Base-by-base conservation (phyloP, 1,139 yeast species). In the Pichiaceae sp. region DNA sequence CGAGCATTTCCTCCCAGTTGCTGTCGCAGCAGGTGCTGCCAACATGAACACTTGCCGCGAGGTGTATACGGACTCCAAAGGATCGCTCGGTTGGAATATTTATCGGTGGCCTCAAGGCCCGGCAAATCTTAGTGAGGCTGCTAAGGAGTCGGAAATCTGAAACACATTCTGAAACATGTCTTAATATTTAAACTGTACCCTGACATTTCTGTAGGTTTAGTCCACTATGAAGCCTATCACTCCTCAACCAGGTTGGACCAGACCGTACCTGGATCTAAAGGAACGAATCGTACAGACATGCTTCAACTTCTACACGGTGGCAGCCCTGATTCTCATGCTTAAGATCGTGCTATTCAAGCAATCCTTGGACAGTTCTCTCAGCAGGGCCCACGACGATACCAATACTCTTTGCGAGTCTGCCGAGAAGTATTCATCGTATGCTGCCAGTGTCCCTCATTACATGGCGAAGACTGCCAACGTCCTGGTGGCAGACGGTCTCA, bases 1-100 rank as follows among this genome's bases (percentile, higher is more conserved):
- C 34, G 93, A 83, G 44, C 94, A 83, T 55, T 72, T 82, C 41
- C 57, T 76, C 46, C 93, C 94, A 0, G 50, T 79, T 3, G 74
- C 77, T 24, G 84, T 77, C 31, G 87, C 79, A 2, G 66, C 75
- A 9, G 91, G 89, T 12, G 67, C 79, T 17, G 66, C 73, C 14
- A 59, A 59, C 3, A 48, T 45, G 14, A 68, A 63, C 27, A 41
- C 46, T n/a, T 61, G 63, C 31, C 60, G 62, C 38, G 74, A 71
- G 42, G 38, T 78, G 20, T 77, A 74, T 50, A 63, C 66, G 32
- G 63, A 53, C 20, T 71, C 59, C 3, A 41, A 52, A 12, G 62
- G 62, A 0, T 68, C 80, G 34, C 48, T 81, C 29, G 91, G 83
- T 2, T 82, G 86, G 86, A 83, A 80, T 12, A 59, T 75, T 24